Evolutionary conservation across 192 early-diverging fungal species (phyloP).

Genomic region (Phycomyces nitens): DNA sequence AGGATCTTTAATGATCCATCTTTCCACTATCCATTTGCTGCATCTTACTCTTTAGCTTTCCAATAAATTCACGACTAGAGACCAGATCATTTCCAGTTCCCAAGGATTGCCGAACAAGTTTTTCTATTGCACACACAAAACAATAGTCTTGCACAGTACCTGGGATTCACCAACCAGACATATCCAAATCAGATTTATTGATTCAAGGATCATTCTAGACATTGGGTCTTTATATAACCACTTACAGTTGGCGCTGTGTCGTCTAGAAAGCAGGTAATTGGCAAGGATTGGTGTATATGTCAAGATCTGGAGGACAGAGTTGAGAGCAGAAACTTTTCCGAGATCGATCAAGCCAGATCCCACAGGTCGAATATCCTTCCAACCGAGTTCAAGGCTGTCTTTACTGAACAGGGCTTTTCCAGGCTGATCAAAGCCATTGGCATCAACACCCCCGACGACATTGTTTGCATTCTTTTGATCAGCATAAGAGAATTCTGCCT

Average conservation of each 20-base stretch:
- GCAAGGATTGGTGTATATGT: constrained; percentile 73
- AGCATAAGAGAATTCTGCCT: not conserved
- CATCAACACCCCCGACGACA: constrained; percentile 41
- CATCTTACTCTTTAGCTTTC: constrained; percentile 57
- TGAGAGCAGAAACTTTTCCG: constrained; percentile 75
- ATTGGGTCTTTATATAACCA: no score
- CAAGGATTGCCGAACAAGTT: constrained; percentile 48
- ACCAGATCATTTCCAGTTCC: constrained; percentile 48
- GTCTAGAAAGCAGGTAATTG: constrained; percentile 60
- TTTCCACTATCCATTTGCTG: not conserved
- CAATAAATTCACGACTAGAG: constrained; percentile 50
- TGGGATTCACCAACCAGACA: not conserved
- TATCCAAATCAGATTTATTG: not conserved
- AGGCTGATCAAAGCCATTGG: constrained; percentile 58
- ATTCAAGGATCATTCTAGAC: no score
- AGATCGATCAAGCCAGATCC: constrained; percentile 69
- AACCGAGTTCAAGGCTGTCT: constrained; percentile 55
- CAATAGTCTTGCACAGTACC: constrained; percentile 58
- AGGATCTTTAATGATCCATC: no score
- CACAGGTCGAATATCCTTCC: constrained; percentile 58
- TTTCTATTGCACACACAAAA: constrained; percentile 74
- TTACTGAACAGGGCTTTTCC: constrained; percentile 55
- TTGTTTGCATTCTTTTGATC: not conserved
- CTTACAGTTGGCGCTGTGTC: constrained; percentile 64
- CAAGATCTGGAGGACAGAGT: constrained; percentile 71